Evolutionary conservation across 768 basidiomycete genomes (phyloP), one percentile per base, ranked within the genome.

Genomic region (Auricularia auricula-judae): DNA sequence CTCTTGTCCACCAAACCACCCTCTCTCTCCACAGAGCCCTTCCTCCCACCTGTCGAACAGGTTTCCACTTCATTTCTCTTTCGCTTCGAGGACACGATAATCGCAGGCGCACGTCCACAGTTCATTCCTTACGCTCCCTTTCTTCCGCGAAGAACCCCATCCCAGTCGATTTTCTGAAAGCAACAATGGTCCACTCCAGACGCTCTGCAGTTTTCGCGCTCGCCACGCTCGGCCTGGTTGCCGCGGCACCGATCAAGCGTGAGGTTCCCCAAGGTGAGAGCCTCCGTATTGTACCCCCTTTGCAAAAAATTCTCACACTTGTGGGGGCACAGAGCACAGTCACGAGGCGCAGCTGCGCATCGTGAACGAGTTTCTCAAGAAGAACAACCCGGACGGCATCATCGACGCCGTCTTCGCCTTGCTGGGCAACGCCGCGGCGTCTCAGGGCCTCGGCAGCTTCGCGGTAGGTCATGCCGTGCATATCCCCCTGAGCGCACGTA

Each of bases 251-350:
- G 23, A 74, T 82, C 62, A 79, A 78, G 67, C 82, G 85, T 67
- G 85, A 86, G 73, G 85, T 86, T 35, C 85, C 85, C 29, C 85
- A 87, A 78, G 84, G 85, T 84, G 70, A n/a, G 70, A 65, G 3
- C 34, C 33, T 43, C 44, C 62, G 63, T 65, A 51, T 64, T 36
- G 34, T 58, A 69, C 42, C 66, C 61, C 42, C 62, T 62, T 47
- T 63, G 62, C 33, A 36, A 23, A 61, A 43, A n/a, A n/a, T 21
- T 18, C 53, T 23, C 53, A 43, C 4, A 33, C 29, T 65, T 36
- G 12, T 62, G 10, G 61, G 61, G 39, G 56, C 64, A 66, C 53
- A 85, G 86, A 87, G 71, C 85, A 87, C 76, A 86, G 85, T 12
- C 86, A 88, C 71, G 81, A 86, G 69, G 72, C 75, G 63, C 80